These are phyloP conservation scores for Calcarisporium arbuscula DNA, from an alignment of 2,329 filamentous ascomycete species.

Conservation along the genomic window DNA sequence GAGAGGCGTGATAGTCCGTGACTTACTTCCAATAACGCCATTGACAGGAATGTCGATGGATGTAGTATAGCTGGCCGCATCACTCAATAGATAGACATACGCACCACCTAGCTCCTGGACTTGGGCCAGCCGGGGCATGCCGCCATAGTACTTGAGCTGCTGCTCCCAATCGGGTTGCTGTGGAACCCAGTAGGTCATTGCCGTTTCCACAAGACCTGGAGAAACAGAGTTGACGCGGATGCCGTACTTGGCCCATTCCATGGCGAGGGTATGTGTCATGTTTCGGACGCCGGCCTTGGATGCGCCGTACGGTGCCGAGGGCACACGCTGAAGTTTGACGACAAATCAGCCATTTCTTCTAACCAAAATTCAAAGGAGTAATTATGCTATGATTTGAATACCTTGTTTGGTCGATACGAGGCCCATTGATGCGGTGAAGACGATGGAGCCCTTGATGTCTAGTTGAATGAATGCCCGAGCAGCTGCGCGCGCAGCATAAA, in stretches of 20 bases:
- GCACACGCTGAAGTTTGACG: no score
- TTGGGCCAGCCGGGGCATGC: conserved; percentile 45
- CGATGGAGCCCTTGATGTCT: no score
- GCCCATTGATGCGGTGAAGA: no score
- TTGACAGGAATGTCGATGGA: conserved; percentile 12
- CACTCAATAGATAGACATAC: conserved; percentile 47
- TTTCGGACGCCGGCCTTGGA: conserved; percentile 49
- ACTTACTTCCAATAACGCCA: conserved; percentile 16
- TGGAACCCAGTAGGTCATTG: no score
- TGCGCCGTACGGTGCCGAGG: conserved; percentile 41
- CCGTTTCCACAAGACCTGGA: conserved; percentile 4
- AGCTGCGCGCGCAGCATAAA: no score
- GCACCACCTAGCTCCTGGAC: conserved; percentile 48
- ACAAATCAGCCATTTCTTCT: no score
- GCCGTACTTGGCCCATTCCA: conserved; percentile 40
- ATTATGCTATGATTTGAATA: no score
- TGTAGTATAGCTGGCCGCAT: conserved; percentile 40
- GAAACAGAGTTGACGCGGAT: conserved; percentile 43
- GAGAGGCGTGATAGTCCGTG: no score
- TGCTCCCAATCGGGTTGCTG: conserved; percentile 49
- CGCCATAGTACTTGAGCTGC: conserved; percentile 50
- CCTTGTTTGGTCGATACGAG: no score
- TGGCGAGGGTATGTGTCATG: conserved; percentile 41
- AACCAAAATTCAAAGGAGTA: no score
- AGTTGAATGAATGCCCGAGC: no score